A percentile compares a stretch with the other conserved stretches of the same genome.
These are phyloP conservation scores for Huntiella omanensis DNA, from an alignment of 2,329 filamentous ascomycete species.

Conservation along the genomic window DNA sequence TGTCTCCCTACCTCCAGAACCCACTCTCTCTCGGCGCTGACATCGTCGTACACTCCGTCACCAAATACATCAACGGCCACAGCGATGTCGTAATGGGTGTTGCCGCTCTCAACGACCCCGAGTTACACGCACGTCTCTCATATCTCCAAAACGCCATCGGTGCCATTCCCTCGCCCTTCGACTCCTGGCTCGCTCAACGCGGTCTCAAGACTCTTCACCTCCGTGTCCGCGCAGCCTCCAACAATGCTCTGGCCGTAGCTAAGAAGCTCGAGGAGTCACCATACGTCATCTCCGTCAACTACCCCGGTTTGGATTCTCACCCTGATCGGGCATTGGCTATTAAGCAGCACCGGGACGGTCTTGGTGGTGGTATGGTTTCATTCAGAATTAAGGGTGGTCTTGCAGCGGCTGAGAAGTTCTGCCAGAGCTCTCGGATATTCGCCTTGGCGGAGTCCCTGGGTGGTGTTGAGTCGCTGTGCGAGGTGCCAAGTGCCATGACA, in stretches of 20 bases:
- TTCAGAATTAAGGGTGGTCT: conserved; percentile 85
- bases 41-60: conserved; percentile 91
- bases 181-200: conserved; percentile 94
- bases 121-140: conserved; percentile 54
- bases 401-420: conserved; percentile 76
- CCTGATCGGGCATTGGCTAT: conserved; percentile 67
- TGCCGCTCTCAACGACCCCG: conserved; percentile 79
- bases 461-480: conserved; percentile 78
- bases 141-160: conserved; percentile 98
- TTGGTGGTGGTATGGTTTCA: conserved; percentile 93
- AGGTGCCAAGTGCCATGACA: conserved; percentile 91
- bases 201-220: conserved; percentile 94
- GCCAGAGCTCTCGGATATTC: conserved; percentile 74
- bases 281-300: conserved; percentile 80
- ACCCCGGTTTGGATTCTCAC: conserved; percentile 78
- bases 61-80: conserved; percentile 98
- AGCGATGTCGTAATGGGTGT: conserved; percentile 95
- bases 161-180: conserved; percentile 83
- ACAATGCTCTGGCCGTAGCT: conserved; percentile 65
- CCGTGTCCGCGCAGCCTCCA: conserved; percentile 65
- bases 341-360: conserved; percentile 81
- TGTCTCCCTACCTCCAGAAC: conserved; percentile 92
- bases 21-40: conserved; percentile 89
- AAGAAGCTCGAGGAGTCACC: conserved; percentile 58
- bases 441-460: conserved; percentile 84